phyloP scores from a whole-genome alignment of 2,329 filamentous ascomycete species.

The Penicillium expansum region DNA sequence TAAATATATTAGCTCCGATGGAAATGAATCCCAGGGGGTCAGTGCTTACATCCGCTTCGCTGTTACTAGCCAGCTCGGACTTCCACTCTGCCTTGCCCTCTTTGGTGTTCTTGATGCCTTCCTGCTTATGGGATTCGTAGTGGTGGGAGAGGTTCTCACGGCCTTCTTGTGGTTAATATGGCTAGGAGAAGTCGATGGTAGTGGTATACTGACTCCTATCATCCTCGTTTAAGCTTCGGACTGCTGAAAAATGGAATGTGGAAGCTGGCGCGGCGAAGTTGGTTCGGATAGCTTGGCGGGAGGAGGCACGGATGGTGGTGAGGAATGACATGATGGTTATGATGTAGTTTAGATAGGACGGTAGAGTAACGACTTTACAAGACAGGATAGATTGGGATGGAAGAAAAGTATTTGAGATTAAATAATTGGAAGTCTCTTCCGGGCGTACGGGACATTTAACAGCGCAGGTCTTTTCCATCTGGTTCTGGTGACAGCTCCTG shows the following conservation, averaged over 20 bases:
- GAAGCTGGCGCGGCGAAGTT: constrained; percentile 15
- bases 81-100: constrained; percentile 72
- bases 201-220: constrained; percentile 31
- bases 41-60: constrained; percentile 66
- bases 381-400: neutral
- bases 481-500: neutral
- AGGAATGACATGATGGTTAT: constrained; percentile 37
- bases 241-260: constrained; percentile 32
- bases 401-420: neutral
- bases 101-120: constrained; percentile 50
- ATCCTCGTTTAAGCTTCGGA: constrained; percentile 34
- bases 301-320: constrained; percentile 25
- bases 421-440: neutral
- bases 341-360: neutral
- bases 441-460: neutral
- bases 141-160: constrained; percentile 44
- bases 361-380: neutral
- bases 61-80: constrained; percentile 71
- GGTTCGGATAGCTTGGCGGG: constrained; percentile 24
- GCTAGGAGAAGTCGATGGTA: neutral
- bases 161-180: constrained; percentile 28
- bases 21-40: neutral
- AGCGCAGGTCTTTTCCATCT: neutral
- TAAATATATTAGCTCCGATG: neutral
- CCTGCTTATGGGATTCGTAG: constrained; percentile 60